These are phyloP conservation scores for Excoecaria cochinchinensis DNA, from an alignment of 345 rosid species.

Conservation along the genomic window DNA sequence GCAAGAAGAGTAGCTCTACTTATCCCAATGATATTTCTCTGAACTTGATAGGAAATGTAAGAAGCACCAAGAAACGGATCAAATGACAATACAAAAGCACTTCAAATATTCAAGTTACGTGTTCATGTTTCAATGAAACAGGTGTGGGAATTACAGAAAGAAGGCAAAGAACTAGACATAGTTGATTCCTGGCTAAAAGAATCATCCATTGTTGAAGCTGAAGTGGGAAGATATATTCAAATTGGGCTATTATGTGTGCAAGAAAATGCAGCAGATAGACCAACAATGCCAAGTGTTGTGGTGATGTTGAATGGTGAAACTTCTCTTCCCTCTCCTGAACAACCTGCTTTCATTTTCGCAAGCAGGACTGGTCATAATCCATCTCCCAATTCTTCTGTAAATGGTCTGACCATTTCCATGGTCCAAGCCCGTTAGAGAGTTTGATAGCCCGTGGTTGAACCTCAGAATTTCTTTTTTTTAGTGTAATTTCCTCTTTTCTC, in stretches of 20 bases:
- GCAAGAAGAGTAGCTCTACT: constrained; percentile 12
- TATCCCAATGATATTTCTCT: not conserved
- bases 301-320: constrained; percentile 7
- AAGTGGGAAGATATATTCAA: not conserved
- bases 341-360: not conserved
- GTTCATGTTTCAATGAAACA: too few species aligned
- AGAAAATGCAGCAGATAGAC: not conserved
- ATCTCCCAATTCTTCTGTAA: too few species aligned
- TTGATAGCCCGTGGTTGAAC: too few species aligned
- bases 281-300: not conserved
- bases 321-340: not conserved
- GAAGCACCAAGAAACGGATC: not conserved
- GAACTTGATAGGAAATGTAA: constrained; percentile 12
- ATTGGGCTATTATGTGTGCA: not conserved
- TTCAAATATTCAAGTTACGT: too few species aligned
- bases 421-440: too few species aligned
- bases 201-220: not conserved
- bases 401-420: too few species aligned
- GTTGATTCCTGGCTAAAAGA: not conserved
- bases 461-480: too few species aligned
- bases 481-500: too few species aligned
- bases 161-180: not conserved
- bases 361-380: not conserved
- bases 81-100: too few species aligned
- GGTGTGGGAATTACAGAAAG: not conserved